Evolutionary conservation across 2,329 filamentous ascomycete species (phyloP).

Genomic region (Claviceps paspali): DNA sequence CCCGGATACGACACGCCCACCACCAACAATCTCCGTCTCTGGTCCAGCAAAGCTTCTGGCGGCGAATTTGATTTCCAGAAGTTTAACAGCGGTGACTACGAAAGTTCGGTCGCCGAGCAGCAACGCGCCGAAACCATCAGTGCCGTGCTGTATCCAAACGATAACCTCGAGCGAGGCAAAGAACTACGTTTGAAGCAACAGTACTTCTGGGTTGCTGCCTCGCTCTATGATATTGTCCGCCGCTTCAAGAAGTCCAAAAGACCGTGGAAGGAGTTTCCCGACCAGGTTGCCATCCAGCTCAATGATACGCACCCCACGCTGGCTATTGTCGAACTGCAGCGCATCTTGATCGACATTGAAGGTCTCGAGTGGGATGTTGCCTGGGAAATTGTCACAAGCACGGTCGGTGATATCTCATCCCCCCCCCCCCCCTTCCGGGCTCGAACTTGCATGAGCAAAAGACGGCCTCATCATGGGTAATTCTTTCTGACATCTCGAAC

Average conservation of each 20-base stretch:
- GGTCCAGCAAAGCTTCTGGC: slow-evolving; percentile 93
- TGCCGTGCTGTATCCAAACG: slow-evolving; percentile 91
- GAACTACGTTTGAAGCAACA: slow-evolving; percentile 97
- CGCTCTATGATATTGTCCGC: slow-evolving; percentile 87
- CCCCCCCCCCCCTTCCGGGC: no score
- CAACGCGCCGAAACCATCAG: slow-evolving; percentile 98
- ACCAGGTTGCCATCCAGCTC: slow-evolving; percentile 91
- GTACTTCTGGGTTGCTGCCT: slow-evolving; percentile 99
- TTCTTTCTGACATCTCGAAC: background rate
- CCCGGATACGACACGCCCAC: slow-evolving; percentile 81
- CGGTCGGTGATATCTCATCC: slow-evolving; percentile 26
- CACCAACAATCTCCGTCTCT: slow-evolving; percentile 91
- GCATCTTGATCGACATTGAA: slow-evolving; percentile 79
- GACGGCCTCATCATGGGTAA: background rate
- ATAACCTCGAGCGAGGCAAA: slow-evolving; percentile 91
- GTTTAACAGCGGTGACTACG: slow-evolving; percentile 96
- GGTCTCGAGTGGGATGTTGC: slow-evolving; percentile 86
- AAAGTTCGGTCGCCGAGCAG: slow-evolving; percentile 94
- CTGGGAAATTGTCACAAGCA: slow-evolving; percentile 65
- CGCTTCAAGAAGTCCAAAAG: slow-evolving; percentile 96
- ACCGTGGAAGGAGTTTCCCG: slow-evolving; percentile 80
- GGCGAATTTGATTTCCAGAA: slow-evolving; percentile 99
- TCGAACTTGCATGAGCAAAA: background rate
- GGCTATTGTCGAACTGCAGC: slow-evolving; percentile 88
- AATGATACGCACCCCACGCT: slow-evolving; percentile 97